Evolutionary conservation across 164 flowering plant genomes (phyloP).

Genomic region (Magnolia kwangsiensis): DNA sequence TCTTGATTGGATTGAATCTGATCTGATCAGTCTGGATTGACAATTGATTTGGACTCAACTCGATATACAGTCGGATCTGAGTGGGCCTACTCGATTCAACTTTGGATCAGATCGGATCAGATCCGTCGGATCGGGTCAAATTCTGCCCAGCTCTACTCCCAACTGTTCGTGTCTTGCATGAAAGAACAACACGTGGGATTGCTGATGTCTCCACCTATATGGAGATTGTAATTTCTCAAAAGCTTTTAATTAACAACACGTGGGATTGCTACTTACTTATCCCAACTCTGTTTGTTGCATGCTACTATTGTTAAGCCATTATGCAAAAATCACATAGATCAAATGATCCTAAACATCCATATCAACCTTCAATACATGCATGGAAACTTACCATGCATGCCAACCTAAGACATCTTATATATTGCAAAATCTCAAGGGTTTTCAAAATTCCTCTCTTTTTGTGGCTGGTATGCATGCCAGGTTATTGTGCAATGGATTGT

Average conservation of each 20-base stretch:
- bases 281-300: not conserved
- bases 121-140: too few relatives aligned
- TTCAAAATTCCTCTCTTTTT: not conserved
- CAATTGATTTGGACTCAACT: too few relatives aligned
- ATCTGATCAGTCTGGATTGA: too few relatives aligned
- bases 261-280: not conserved
- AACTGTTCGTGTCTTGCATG: too few relatives aligned
- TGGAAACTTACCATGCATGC: not conserved
- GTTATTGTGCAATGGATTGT: not conserved
- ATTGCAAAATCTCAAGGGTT: not conserved
- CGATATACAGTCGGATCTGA: too few relatives aligned
- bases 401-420: not conserved
- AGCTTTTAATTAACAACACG: not conserved
- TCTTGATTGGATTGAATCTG: too few relatives aligned
- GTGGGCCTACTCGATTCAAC: too few relatives aligned
- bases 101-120: too few relatives aligned
- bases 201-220: not conserved
- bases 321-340: not conserved
- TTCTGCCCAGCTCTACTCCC: too few relatives aligned
- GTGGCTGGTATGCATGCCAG: not conserved
- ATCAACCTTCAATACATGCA: not conserved
- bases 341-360: not conserved
- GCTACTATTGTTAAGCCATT: not conserved
- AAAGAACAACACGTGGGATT: too few relatives aligned
- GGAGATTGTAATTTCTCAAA: not conserved